phyloP scores from a whole-genome alignment of 176 grass and related monocot species.

The Ensete ventricosum region DNA sequence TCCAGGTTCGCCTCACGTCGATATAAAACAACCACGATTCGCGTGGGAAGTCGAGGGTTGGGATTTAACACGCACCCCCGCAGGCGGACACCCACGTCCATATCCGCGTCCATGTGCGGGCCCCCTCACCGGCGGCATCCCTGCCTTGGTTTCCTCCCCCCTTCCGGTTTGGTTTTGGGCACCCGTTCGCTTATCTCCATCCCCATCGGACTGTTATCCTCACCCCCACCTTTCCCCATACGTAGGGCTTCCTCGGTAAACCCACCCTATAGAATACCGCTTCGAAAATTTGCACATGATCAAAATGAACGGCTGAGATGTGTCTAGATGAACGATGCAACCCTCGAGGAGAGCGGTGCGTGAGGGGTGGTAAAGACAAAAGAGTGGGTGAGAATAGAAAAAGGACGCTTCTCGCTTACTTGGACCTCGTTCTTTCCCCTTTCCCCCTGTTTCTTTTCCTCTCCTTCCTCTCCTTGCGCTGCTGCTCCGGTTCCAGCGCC shows the following conservation, averaged over 20 bases:
- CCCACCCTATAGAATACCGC: no score
- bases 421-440: background rate
- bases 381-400: background rate
- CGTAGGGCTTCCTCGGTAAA: no score
- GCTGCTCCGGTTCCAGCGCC: background rate
- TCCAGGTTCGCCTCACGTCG: background rate
- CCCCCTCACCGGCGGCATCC: background rate
- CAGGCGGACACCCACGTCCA: no score
- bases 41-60: no score
- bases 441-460: background rate
- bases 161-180: no score
- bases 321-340: background rate
- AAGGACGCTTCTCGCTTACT: background rate
- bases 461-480: background rate
- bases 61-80: no score
- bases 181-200: background rate
- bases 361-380: background rate
- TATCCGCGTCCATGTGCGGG: no score
- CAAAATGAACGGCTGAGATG: background rate
- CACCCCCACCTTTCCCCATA: background rate
- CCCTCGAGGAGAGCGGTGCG: background rate
- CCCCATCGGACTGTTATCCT: background rate
- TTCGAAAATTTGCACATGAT: background rate
- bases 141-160: background rate
- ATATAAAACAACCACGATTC: background rate